Percentiles rank a stretch among this genome's conserved stretches.
Conservation (phyloP, 1,284 basidiomycete genomes). For the Fistulinella staudtii region DNA sequence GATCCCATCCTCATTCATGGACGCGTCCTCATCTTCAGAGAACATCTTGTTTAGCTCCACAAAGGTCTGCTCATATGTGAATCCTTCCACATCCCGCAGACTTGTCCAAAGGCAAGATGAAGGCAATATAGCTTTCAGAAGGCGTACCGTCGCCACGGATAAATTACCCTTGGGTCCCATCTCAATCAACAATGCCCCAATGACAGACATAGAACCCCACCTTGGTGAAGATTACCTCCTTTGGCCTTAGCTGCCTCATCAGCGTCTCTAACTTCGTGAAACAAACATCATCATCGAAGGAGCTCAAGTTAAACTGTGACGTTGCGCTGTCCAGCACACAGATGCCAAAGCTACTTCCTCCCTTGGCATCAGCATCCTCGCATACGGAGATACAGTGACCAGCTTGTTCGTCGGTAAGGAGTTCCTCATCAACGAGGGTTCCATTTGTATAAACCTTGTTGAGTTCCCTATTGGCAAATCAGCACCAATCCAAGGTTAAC, state of each 20-base stretch:
- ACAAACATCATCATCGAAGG: constrained; percentile 90
- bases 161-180: constrained; percentile 63
- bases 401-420: constrained; percentile 90
- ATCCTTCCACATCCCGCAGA: constrained; percentile 79
- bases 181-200: constrained; percentile 3
- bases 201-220: constrained; percentile 36
- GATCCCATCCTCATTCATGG: constrained; percentile 41
- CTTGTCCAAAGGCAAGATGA: constrained; percentile 84
- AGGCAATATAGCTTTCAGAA: constrained; percentile 78
- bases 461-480: constrained; percentile 61
- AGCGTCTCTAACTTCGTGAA: constrained; percentile 92
- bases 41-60: constrained; percentile 71
- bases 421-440: constrained; percentile 88
- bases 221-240: constrained; percentile 92
- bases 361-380: constrained; percentile 49
- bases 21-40: constrained; percentile 42
- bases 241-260: constrained; percentile 88
- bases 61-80: constrained; percentile 69
- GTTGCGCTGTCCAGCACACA: constrained; percentile 96
- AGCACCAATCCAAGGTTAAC: not conserved
- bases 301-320: constrained; percentile 90
- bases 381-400: constrained; percentile 93
- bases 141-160: constrained; percentile 73
- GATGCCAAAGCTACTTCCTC: constrained; percentile 73
- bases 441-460: constrained; percentile 97